These are phyloP conservation scores for Peribolospora baueri DNA, from an alignment of 768 basidiomycete species.

Conservation along the genomic window DNA sequence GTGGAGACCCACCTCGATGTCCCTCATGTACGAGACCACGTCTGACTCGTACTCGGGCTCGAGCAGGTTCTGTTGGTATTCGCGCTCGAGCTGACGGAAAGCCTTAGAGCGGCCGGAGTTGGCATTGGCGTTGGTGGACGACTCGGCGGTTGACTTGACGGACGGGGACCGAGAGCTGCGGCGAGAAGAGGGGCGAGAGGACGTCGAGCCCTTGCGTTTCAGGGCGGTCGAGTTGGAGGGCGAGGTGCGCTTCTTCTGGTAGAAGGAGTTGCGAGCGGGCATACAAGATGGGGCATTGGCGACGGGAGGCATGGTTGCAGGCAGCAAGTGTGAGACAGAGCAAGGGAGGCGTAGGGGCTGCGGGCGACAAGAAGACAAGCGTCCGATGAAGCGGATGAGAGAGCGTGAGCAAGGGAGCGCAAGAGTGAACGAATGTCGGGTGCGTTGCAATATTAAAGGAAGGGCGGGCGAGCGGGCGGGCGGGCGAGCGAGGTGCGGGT, in stretches of 20 bases:
- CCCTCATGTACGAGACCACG: constrained; percentile 78
- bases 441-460: constrained; percentile 3
- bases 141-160: constrained; percentile 29
- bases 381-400: constrained; percentile 1
- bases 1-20: constrained; percentile 77
- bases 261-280: constrained; percentile 39
- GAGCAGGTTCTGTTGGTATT: constrained; percentile 41
- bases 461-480: constrained; percentile 4
- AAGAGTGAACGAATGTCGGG: neutral
- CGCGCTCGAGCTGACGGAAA: constrained; percentile 40
- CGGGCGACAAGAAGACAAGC: too few relatives aligned
- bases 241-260: constrained; percentile 35
- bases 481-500: constrained; percentile 5
- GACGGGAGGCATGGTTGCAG: constrained; percentile 48
- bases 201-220: constrained; percentile 14
- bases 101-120: constrained; percentile 25
- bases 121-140: constrained; percentile 24
- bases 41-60: constrained; percentile 94
- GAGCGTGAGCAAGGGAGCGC: too few relatives aligned
- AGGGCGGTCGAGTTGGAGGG: neutral
- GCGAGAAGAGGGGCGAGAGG: constrained; percentile 27
- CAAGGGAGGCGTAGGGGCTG: too few relatives aligned
- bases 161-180: constrained; percentile 32
- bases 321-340: too few relatives aligned
- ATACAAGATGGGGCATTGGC: constrained; percentile 29